Conservation (phyloP, 164 flowering plant species). For the Brasenia schreberi region DNA sequence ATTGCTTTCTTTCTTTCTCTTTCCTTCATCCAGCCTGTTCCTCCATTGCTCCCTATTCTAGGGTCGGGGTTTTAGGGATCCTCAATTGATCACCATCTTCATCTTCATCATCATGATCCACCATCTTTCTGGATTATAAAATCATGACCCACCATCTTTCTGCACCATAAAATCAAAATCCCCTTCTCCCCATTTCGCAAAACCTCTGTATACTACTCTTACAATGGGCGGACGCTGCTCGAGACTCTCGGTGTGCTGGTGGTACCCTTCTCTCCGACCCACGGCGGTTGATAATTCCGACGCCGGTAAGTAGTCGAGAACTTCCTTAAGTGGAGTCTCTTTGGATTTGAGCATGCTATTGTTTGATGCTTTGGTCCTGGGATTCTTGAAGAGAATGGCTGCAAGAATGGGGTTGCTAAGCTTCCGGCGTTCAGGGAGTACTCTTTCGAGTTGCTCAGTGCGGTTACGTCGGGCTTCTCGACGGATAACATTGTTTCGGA, state of each 20-base stretch:
- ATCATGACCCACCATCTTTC: no score
- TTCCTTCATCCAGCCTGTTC: constrained; percentile 2
- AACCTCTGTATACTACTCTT: no score
- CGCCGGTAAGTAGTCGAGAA: constrained; percentile 25
- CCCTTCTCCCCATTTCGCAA: no score
- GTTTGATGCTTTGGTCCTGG: neutral
- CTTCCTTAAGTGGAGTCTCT: neutral
- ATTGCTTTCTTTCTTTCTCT: neutral
- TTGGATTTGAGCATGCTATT: neutral
- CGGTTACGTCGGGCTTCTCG: constrained; percentile 59
- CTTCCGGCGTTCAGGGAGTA: constrained; percentile 52
- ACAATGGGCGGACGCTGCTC: constrained; percentile 78
- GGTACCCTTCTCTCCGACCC: constrained; percentile 51
- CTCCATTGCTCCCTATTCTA: neutral
- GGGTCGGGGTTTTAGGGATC: no score
- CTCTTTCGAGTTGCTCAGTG: constrained; percentile 58
- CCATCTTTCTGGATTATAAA: no score
- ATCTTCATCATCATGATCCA: no score
- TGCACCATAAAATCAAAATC: no score
- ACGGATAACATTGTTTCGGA: constrained; percentile 82
- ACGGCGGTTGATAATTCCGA: constrained; percentile 46
- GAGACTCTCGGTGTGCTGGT: constrained; percentile 65
- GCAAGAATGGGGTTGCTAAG: constrained; percentile 21
- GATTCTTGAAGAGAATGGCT: constrained; percentile 39
- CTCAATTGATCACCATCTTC: no score